A percentile compares a stretch with the other conserved stretches of the same genome.
phyloP scores from a whole-genome alignment of 2,329 filamentous ascomycete genomes.

The Aspergillus fijiensis region DNA sequence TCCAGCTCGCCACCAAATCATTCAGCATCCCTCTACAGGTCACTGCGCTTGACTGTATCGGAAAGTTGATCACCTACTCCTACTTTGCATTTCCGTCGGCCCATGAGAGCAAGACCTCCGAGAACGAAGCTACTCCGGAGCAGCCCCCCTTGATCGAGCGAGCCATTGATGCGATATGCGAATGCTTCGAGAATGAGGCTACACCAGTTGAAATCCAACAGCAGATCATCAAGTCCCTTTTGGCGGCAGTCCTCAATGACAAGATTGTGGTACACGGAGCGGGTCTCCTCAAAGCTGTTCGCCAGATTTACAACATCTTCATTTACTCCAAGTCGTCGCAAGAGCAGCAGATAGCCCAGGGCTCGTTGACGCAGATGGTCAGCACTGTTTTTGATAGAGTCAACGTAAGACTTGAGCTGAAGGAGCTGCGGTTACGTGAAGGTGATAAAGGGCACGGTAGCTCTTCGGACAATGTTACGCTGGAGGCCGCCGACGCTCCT shows the following conservation, averaged over 20 bases:
- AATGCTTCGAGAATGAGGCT: conserved; percentile 96
- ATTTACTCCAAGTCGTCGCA: conserved; percentile 88
- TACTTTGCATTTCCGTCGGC: conserved; percentile 79
- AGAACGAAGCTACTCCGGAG: conserved; percentile 27
- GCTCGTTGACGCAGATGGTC: conserved; percentile 96
- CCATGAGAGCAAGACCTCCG: conserved; percentile 24
- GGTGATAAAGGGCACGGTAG: conserved; percentile 34
- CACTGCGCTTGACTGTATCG: conserved; percentile 92
- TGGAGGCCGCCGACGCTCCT: conserved; percentile 39
- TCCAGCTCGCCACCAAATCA: conserved; percentile 86
- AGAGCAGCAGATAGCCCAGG: conserved; percentile 96
- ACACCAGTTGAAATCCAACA: conserved; percentile 90
- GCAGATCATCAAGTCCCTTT: conserved; percentile 94
- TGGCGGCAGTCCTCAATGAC: conserved; percentile 94
- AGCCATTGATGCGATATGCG: conserved; percentile 98
- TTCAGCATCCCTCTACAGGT: conserved; percentile 83
- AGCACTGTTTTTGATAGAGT: conserved; percentile 97
- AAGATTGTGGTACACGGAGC: conserved; percentile 98
- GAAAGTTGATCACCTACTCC: conserved; percentile 97
- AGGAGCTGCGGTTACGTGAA: conserved; percentile 67
- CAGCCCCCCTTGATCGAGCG: conserved; percentile 84
- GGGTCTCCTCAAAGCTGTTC: conserved; percentile 90
- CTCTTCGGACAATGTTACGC: conserved; percentile 39
- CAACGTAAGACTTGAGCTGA: conserved; percentile 79
- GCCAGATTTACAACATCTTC: conserved; percentile 99